Percentiles rank a stretch among this genome's conserved stretches.
Conservation (phyloP, 2,329 filamentous ascomycete species). For the Raffaelea arxii region DNA sequence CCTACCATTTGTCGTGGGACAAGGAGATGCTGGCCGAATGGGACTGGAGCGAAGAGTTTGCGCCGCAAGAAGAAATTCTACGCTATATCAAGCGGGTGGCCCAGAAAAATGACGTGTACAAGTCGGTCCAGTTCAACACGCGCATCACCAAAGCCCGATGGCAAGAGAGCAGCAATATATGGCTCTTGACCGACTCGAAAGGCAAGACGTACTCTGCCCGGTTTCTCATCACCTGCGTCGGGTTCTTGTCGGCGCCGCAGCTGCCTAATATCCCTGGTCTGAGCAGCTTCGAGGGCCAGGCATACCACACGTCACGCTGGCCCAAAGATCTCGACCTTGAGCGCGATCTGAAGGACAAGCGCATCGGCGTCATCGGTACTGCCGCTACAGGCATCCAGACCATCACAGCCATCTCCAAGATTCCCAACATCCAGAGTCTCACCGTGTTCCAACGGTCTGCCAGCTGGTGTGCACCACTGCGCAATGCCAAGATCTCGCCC, state of each 20-base stretch:
- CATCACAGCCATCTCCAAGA: slow-evolving; percentile 20
- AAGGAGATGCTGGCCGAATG: slow-evolving; percentile 31
- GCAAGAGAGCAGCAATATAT: slow-evolving; percentile 23
- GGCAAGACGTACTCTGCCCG: slow-evolving; percentile 28
- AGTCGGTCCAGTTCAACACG: slow-evolving; percentile 34
- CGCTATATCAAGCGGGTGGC: slow-evolving; percentile 38
- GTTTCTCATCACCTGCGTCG: slow-evolving; percentile 35
- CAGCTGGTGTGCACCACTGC: slow-evolving; percentile 49
- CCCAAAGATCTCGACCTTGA: slow-evolving; percentile 1
- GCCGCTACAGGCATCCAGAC: slow-evolving; percentile 14
- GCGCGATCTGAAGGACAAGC: slow-evolving; percentile 9
- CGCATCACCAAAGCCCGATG: slow-evolving; percentile 30
- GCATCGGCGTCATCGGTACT: slow-evolving; percentile 13
- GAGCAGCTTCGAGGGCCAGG: slow-evolving; percentile 7
- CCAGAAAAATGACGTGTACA: slow-evolving; percentile 30
- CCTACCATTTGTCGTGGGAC: slow-evolving; percentile 24
- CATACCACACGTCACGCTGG: slow-evolving; percentile 12
- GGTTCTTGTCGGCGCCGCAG: slow-evolving; percentile 34
- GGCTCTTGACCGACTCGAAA: slow-evolving; percentile 28
- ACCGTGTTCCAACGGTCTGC: slow-evolving; percentile 49
- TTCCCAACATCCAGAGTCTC: slow-evolving; percentile 16
- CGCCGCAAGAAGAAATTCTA: slow-evolving; percentile 29
- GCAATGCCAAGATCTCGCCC: slow-evolving; percentile 31
- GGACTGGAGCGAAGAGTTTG: slow-evolving; percentile 31
- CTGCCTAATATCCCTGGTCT: slow-evolving; percentile 25